These are phyloP conservation scores for Cicer chorassanicum DNA, from an alignment of 306 rosid species.

Conservation along the genomic window DNA sequence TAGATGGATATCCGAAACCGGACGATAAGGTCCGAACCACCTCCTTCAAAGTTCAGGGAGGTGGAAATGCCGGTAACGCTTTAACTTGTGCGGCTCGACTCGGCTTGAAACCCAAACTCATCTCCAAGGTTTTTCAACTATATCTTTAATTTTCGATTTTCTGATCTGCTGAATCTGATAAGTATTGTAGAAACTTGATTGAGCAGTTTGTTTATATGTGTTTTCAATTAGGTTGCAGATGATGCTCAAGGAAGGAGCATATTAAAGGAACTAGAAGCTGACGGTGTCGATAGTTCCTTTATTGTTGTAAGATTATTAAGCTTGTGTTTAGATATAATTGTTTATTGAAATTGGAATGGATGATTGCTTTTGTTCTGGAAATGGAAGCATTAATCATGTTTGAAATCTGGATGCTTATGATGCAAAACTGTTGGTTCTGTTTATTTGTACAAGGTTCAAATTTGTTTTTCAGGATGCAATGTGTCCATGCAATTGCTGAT, in stretches of 20 bases:
- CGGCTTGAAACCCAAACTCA: conserved; percentile 74
- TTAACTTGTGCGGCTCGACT: conserved; percentile 82
- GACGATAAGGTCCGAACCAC: conserved; percentile 55
- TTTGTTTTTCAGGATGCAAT: not conserved
- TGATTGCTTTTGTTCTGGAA: conserved; percentile 2
- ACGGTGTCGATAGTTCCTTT: conserved; percentile 76
- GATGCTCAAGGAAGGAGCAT: conserved; percentile 76
- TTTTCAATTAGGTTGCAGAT: conserved; percentile 59
- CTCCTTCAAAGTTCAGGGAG: conserved; percentile 75
- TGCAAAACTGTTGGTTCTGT: not conserved
- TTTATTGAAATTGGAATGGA: not conserved
- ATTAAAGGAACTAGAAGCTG: conserved; percentile 75
- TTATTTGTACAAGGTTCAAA: not conserved
- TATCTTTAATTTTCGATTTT: not conserved
- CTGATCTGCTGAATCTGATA: not conserved
- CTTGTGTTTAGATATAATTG: not conserved
- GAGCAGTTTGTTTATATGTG: not conserved
- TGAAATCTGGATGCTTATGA: not conserved
- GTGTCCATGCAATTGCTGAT: not conserved
- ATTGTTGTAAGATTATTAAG: conserved; percentile 57
- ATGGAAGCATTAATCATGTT: not conserved
- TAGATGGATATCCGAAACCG: conserved; percentile 53
- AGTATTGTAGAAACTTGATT: not conserved
- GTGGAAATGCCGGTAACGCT: conserved; percentile 90
- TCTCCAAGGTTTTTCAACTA: conserved; percentile 69